Evolutionary conservation across 106 monocot genomes (phyloP).

Genomic region (Narthecium ossifragum): DNA sequence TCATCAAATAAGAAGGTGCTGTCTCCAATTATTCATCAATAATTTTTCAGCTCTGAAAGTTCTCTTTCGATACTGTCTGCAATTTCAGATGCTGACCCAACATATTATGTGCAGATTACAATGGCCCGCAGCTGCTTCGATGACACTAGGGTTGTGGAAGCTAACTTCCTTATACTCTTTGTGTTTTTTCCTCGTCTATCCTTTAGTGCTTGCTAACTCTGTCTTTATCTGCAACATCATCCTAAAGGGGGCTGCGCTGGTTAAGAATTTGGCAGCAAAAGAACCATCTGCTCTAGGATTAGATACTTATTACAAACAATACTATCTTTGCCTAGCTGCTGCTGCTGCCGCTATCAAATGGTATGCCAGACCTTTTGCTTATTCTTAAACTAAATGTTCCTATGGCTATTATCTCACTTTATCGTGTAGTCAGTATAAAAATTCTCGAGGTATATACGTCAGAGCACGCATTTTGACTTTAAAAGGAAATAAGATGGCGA

Average conservation of each 20-base stretch:
- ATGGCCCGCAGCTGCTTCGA: slow-evolving; percentile 90
- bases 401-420: too few species aligned
- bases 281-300: slow-evolving; percentile 93
- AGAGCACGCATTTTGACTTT: too few species aligned
- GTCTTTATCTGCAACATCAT: slow-evolving; percentile 6
- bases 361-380: too few species aligned
- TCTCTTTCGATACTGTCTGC: too few species aligned
- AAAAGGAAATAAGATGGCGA: too few species aligned
- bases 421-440: too few species aligned
- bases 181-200: neutral
- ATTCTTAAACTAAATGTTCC: too few species aligned
- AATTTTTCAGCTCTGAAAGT: neutral
- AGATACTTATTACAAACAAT: slow-evolving; percentile 89
- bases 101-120: slow-evolving; percentile 54
- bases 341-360: slow-evolving; percentile 88
- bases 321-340: slow-evolving; percentile 96
- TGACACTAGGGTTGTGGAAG: slow-evolving; percentile 73
- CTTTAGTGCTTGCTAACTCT: neutral
- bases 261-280: slow-evolving; percentile 79
- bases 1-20: slow-evolving; percentile 69
- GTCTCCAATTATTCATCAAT: too few species aligned
- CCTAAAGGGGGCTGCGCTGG: slow-evolving; percentile 63
- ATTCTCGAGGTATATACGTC: too few species aligned
- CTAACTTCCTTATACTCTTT: neutral
- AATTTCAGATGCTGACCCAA: too few species aligned